Evolutionary conservation across 139 green algal genomes (phyloP).

Genomic region (Coelastrella sp.): DNA sequence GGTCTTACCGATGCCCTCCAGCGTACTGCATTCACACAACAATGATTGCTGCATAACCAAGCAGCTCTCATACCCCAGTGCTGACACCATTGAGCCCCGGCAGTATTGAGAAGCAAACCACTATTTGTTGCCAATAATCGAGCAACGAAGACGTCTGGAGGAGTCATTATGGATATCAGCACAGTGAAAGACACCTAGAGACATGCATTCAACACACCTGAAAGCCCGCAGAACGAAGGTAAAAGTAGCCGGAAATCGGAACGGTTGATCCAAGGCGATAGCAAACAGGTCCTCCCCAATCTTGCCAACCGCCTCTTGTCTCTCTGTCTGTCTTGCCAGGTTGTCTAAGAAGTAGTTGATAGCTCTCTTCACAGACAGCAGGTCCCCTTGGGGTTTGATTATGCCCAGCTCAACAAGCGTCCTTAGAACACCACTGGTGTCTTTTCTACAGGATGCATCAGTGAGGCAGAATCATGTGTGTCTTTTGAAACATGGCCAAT

Average conservation of each 20-base stretch:
- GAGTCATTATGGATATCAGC: no score
- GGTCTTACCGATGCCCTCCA: conserved; percentile 85
- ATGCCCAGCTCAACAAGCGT: conserved; percentile 79
- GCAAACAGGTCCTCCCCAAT: conserved; percentile 92
- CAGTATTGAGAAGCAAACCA: no score
- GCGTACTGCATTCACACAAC: conserved; percentile 16
- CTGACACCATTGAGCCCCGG: no score
- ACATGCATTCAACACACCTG: conserved; percentile 56
- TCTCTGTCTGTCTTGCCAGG: conserved; percentile 72
- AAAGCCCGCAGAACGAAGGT: conserved; percentile 92
- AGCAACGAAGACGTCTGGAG: no score
- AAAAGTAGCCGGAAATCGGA: conserved; percentile 82
- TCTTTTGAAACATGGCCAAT: no score
- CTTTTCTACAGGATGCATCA: conserved; percentile 37
- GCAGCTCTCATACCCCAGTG: neutral
- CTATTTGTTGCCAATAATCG: no score
- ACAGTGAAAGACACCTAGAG: no score
- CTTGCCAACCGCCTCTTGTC: conserved; percentile 63
- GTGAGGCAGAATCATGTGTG: no score
- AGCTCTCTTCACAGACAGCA: conserved; percentile 68
- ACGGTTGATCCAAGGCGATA: conserved; percentile 88
- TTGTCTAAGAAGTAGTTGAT: conserved; percentile 87
- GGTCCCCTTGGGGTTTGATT: conserved; percentile 73
- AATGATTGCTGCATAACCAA: neutral
- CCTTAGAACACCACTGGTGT: conserved; percentile 56